These are phyloP conservation scores for Moesziomyces aphidis DNA, from an alignment of 1,284 basidiomycete species.

Conservation along the genomic window DNA sequence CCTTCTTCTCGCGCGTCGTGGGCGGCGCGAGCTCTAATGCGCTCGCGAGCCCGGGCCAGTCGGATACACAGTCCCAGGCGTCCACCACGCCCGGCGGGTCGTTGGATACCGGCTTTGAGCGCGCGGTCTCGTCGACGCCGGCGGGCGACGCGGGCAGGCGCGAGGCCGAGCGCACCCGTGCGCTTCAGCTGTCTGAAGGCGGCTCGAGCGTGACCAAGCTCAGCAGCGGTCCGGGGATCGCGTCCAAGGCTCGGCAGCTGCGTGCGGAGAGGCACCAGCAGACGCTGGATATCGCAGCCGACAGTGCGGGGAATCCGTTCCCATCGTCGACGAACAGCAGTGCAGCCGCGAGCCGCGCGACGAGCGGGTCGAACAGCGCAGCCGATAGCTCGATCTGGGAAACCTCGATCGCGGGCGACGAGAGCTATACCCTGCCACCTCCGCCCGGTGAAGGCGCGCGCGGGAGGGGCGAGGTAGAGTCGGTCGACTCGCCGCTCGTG, in stretches of 20 bases:
- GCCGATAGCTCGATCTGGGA: conserved; percentile 37
- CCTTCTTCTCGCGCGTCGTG: conserved; percentile 59
- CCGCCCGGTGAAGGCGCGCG: conserved; percentile 1
- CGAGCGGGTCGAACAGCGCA: conserved; percentile 24
- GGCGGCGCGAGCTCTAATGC: conserved; percentile 26
- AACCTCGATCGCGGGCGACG: conserved; percentile 49
- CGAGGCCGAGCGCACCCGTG: conserved; percentile 28
- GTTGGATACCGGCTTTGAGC: conserved; percentile 15
- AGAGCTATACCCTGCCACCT: conserved; percentile 43
- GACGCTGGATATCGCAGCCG: conserved; percentile 35
- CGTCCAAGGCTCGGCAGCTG: conserved; percentile 32
- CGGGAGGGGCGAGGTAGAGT: background rate
- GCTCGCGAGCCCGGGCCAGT: conserved; percentile 18
- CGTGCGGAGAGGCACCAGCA: conserved; percentile 40
- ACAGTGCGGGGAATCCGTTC: conserved; percentile 22
- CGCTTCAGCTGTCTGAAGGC: conserved; percentile 34
- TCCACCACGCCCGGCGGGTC: conserved; percentile 17
- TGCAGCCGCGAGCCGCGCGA: conserved; percentile 21
- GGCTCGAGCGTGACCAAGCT: conserved; percentile 32
- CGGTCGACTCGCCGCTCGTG: conserved; percentile 22
- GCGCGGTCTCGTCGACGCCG: conserved; percentile 17
- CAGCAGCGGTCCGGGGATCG: conserved; percentile 28
- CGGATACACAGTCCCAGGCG: conserved; percentile 26
- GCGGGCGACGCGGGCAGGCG: conserved; percentile 16
- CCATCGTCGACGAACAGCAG: conserved; percentile 28